A percentile compares a stretch with the other conserved stretches of the same genome.
phyloP scores from a whole-genome alignment of 495 filamentous ascomycete genomes.

The Staphylotrichum longicolle region DNA sequence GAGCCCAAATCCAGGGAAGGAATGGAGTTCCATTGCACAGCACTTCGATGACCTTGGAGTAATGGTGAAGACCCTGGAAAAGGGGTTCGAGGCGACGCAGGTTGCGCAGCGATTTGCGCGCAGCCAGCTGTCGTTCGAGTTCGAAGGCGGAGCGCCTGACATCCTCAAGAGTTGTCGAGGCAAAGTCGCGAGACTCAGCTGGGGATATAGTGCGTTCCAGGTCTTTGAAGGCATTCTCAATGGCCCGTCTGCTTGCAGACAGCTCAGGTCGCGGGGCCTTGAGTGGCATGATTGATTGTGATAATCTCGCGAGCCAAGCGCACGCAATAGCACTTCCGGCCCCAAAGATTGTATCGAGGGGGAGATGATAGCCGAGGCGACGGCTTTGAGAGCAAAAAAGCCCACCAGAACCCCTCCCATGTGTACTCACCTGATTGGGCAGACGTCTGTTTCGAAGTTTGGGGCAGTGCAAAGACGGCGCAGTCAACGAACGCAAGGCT shows the following conservation, averaged over 20 bases:
- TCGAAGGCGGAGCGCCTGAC: constrained; percentile 1
- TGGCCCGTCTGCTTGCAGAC: not conserved
- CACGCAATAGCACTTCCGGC: too few species aligned
- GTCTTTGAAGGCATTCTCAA: not conserved
- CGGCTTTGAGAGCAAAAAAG: too few species aligned
- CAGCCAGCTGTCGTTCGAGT: not conserved
- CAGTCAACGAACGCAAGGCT: too few species aligned
- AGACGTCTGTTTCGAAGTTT: too few species aligned
- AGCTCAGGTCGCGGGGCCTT: not conserved
- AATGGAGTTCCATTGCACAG: constrained; percentile 2
- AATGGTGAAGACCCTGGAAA: not conserved
- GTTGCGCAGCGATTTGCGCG: not conserved
- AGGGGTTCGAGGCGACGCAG: not conserved
- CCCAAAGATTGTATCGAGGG: too few species aligned
- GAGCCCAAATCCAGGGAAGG: constrained; percentile 1
- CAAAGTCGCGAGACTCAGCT: not conserved
- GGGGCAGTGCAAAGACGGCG: too few species aligned
- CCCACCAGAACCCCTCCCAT: too few species aligned
- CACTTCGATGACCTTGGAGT: not conserved
- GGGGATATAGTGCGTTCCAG: not conserved
- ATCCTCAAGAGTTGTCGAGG: not conserved
- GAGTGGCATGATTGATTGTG: not conserved
- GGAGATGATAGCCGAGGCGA: too few species aligned
- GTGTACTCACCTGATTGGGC: too few species aligned
- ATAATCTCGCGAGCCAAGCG: too few species aligned